Evolutionary conservation across 148 eudicot genomes (phyloP).

Genomic region (Rhododendron williamsianum): DNA sequence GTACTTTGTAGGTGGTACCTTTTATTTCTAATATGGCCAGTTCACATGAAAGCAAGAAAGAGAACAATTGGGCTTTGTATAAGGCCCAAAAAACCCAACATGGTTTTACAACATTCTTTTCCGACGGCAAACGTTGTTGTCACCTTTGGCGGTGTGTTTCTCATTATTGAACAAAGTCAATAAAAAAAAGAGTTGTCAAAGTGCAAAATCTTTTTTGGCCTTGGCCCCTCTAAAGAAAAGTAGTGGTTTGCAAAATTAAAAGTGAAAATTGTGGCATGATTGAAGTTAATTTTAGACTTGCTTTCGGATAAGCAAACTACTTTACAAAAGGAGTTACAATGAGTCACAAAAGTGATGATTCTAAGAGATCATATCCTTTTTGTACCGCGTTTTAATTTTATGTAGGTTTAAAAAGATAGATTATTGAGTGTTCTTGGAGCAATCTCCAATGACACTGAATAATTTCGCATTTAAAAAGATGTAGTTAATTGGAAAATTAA

Average conservation of each 20-base stretch:
- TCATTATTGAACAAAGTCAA: not conserved
- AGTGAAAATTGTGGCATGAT: not conserved
- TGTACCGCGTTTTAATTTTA: not conserved
- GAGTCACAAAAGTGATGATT: not conserved
- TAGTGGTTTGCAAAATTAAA: not conserved
- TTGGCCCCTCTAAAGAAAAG: not conserved
- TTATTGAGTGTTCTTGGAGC: not conserved
- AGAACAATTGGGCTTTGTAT: not conserved
- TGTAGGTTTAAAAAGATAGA: not conserved
- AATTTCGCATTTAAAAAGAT: not conserved
- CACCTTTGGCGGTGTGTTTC: not conserved
- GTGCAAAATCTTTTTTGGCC: not conserved
- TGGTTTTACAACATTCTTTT: not conserved
- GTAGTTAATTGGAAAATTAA: not conserved
- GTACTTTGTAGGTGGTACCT: not conserved
- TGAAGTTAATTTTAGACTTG: not conserved
- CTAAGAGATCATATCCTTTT: not conserved
- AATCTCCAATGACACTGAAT: not conserved
- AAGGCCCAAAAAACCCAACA: not conserved
- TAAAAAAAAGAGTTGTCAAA: not conserved
- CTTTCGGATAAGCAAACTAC: not conserved
- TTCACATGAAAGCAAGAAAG: not conserved
- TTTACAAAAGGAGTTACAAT: not conserved
- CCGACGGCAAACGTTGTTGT: not conserved
- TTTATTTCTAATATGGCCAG: not conserved